Conservation (phyloP, 805 yeast species). For the Saccharomycopsis microspora region DNA sequence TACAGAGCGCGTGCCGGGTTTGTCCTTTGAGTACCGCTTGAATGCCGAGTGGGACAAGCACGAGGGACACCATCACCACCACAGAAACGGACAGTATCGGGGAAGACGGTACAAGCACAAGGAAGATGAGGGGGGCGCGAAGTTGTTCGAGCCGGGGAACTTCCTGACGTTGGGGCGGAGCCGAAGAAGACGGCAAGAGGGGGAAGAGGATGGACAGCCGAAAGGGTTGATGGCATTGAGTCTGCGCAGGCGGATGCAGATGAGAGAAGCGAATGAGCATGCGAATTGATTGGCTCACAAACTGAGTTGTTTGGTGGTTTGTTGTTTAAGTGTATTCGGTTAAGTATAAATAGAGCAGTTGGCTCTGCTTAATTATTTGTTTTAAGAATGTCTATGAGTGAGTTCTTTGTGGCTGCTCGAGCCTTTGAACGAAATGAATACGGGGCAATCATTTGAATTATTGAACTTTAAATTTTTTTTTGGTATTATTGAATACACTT, state of each 20-base stretch:
- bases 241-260: conserved; percentile 11
- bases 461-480: too few species aligned
- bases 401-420: too few species aligned
- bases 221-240: conserved; percentile 13
- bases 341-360: too few species aligned
- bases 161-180: conserved; percentile 12
- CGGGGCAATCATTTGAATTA: too few species aligned
- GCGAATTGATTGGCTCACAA: too few species aligned
- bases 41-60: conserved; percentile 26
- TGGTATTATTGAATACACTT: too few species aligned
- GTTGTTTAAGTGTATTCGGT: too few species aligned
- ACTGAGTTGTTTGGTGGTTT: too few species aligned
- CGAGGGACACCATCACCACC: background rate
- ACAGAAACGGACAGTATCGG: background rate
- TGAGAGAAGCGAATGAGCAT: too few species aligned
- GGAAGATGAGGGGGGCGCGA: background rate
- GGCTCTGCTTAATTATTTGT: too few species aligned
- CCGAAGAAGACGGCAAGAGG: conserved; percentile 4
- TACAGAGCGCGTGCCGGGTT: conserved; percentile 33
- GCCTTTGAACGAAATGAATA: too few species aligned
- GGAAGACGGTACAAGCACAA: background rate
- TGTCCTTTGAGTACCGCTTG: conserved; percentile 34
- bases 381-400: too few species aligned
- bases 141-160: conserved; percentile 7
- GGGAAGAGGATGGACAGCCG: background rate